Conservation (phyloP, 2,329 filamentous ascomycete genomes). For the Paecilomyces dactylethromorphus region DNA sequence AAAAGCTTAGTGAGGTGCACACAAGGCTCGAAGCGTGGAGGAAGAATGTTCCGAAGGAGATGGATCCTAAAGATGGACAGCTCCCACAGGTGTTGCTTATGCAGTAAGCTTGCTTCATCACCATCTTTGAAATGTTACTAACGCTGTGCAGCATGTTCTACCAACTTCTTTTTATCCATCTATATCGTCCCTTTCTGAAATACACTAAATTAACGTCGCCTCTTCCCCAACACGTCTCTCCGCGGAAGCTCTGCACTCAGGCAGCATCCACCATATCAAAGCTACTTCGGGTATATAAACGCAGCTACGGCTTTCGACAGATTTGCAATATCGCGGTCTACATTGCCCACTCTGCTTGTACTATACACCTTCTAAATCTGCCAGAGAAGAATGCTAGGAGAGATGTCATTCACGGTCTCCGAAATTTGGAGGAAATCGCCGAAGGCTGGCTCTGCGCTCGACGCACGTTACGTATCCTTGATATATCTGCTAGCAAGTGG, state of each 20-base stretch:
- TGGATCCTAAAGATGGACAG: conserved; percentile 84
- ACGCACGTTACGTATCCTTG: conserved; percentile 76
- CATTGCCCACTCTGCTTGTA: conserved; percentile 89
- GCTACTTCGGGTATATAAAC: conserved; percentile 88
- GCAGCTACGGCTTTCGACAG: conserved; percentile 80
- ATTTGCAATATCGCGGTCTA: conserved; percentile 97
- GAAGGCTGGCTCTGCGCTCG: conserved; percentile 90
- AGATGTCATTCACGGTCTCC: conserved; percentile 85
- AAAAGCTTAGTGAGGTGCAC: conserved; percentile 87
- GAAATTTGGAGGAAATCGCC: conserved; percentile 89
- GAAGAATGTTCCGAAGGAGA: conserved; percentile 71
- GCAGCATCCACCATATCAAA: conserved; percentile 88
- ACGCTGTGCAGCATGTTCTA: conserved; percentile 76
- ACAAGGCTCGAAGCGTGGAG: conserved; percentile 86
- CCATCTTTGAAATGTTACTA: conserved; percentile 17
- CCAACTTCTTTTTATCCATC: conserved; percentile 88
- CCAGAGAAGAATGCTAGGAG: conserved; percentile 85
- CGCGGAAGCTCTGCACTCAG: conserved; percentile 82
- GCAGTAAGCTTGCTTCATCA: conserved; percentile 60
- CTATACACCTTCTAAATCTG: conserved; percentile 86
- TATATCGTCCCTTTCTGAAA: conserved; percentile 91
- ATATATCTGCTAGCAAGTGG: conserved; percentile 82
- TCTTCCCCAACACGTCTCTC: conserved; percentile 79
- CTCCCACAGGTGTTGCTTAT: conserved; percentile 73
- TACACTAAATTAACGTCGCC: conserved; percentile 77